Evolutionary conservation across 495 filamentous ascomycete species (phyloP).

Genomic region (Lophiostoma macrostomum): DNA sequence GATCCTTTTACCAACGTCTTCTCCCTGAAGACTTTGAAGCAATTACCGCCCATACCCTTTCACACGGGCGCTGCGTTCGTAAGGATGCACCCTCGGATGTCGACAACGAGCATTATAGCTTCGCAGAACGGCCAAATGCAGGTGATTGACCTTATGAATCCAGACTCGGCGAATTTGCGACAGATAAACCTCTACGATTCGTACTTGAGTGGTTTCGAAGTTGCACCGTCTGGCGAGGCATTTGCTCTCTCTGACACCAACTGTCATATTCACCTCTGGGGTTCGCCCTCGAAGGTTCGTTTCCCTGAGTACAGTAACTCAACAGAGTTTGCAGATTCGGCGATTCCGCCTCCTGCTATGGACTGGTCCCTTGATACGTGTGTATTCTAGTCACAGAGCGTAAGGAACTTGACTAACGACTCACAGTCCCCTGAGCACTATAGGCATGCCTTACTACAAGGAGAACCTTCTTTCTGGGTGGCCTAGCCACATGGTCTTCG

Average conservation of each 20-base stretch:
- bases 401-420: background rate
- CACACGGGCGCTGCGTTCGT: conserved; percentile 88
- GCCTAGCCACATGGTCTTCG: conserved; percentile 77
- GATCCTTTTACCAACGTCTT: conserved; percentile 93
- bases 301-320: conserved; percentile 82
- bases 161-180: conserved; percentile 82
- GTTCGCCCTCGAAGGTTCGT: conserved; percentile 80
- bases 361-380: conserved; percentile 70
- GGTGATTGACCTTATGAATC: conserved; percentile 92
- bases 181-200: conserved; percentile 69
- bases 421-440: conserved; percentile 68
- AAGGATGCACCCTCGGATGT: conserved; percentile 90
- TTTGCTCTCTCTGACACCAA: conserved; percentile 77
- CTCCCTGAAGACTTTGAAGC: conserved; percentile 79
- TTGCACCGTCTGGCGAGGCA: conserved; percentile 88
- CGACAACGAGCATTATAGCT: conserved; percentile 85
- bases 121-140: conserved; percentile 90
- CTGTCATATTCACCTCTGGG: conserved; percentile 83
- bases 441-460: conserved; percentile 92
- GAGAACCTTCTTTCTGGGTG: conserved; percentile 84
- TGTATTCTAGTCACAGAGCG: conserved; percentile 34
- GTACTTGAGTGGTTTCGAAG: conserved; percentile 71
- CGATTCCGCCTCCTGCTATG: conserved; percentile 49
- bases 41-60: conserved; percentile 86
- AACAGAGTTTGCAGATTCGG: conserved; percentile 69